Base-by-base conservation (phyloP, 257 asterid genomes). In the Ehretia macrophylla region DNA sequence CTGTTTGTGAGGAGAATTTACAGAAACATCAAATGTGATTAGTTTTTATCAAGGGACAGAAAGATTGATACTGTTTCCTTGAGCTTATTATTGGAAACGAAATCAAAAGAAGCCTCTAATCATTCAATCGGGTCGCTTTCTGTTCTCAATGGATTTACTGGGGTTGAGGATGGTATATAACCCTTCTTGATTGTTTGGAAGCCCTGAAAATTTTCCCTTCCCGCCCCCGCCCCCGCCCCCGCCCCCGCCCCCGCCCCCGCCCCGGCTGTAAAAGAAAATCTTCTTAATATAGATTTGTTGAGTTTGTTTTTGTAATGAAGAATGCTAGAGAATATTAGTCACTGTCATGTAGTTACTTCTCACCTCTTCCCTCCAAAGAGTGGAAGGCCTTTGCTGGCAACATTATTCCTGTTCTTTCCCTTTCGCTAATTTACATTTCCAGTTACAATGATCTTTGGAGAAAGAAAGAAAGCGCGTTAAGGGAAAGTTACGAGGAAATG, bases 1-100 rank as follows among this genome's bases (percentile, higher is more conserved):
- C 73, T 85, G 74, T 92, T 92, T 42, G 98, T 91, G 51, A 76
- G 96, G 84, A 88, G 97, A 82, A 91, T 91, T 64, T 92, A 92
- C 85, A 72, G 88, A 71, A 92, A 92, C 82, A 92, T 92, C 83
- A 92, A 92, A 74, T 82, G 94, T 55, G 96, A 92, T 75, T 91
- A 76, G 58, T 69, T 65, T 66, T 38, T 55, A 17, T 20, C 10
- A 22, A 14, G 53, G 46, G 49, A 27, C 18, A 21, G 22, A 11
- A 54, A 60, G 39, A 56, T 68, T 21, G 38, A 32, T 17, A 17
- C 65, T 32, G 68, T 56, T 67, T 58, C 68, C 19, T 56, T 53
- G 38, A 17, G 37, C 53, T 62, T 44, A 12, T 56, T 46, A 47
- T 46, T 20, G 51, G 17, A 17, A 60, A 27, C 22, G 40, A 27